A percentile compares a stretch with the other conserved stretches of the same genome.
These are phyloP conservation scores for Globisporangium splendens DNA, from an alignment of 352 stramenopile species.

Conservation along the genomic window DNA sequence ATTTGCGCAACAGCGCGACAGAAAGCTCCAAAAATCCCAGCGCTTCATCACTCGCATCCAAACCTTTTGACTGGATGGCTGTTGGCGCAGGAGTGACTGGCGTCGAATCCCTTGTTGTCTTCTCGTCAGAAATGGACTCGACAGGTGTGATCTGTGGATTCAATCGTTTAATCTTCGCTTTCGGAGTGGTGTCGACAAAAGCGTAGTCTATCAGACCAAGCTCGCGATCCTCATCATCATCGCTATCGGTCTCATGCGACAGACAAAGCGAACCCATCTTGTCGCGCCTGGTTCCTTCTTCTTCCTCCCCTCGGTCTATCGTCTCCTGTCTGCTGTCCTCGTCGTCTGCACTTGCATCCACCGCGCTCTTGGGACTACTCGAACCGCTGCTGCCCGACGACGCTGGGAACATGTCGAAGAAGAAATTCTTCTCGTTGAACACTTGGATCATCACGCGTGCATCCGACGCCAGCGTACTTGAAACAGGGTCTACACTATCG, in stretches of 20 bases:
- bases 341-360: neutral
- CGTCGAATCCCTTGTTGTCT: neutral
- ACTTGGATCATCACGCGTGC: slow-evolving; percentile 38
- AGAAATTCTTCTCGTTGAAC: slow-evolving; percentile 76
- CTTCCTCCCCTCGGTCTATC: neutral
- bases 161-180: too few species aligned
- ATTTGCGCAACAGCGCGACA: slow-evolving; percentile 29
- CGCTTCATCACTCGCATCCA: slow-evolving; percentile 31
- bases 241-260: slow-evolving; percentile 24
- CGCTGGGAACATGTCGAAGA: slow-evolving; percentile 82
- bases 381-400: slow-evolving; percentile 5
- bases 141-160: too few species aligned
- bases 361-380: slow-evolving; percentile 13
- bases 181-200: neutral
- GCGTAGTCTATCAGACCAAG: neutral
- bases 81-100: neutral
- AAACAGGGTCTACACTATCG: slow-evolving; percentile 1
- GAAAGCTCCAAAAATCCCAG: slow-evolving; percentile 57
- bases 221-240: slow-evolving; percentile 15
- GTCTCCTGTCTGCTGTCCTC: neutral
- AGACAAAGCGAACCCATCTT: neutral
- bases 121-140: too few species aligned
- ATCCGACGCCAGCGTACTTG: neutral
- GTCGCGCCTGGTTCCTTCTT: neutral
- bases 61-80: neutral